Evolutionary conservation across 2,329 filamentous ascomycete species (phyloP).

Genomic region (Lachnellula subtilissima): DNA sequence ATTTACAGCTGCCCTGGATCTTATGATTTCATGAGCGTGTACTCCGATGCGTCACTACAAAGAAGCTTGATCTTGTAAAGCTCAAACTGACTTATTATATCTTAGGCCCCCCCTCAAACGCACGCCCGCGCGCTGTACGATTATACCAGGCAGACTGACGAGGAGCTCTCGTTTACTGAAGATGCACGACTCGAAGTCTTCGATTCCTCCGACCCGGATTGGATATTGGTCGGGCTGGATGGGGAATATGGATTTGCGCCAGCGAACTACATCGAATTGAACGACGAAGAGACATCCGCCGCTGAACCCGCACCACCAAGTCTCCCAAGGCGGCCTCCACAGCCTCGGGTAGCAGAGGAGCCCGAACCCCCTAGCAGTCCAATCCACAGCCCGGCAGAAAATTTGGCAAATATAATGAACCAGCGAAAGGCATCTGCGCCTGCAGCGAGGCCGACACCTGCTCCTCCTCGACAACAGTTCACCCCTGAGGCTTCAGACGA

Average conservation of each 20-base stretch:
- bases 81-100: constrained; percentile 14
- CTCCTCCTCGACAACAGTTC: constrained; percentile 43
- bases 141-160: constrained; percentile 93
- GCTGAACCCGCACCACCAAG: constrained; percentile 30
- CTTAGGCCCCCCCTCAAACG: constrained; percentile 58
- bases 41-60: neutral
- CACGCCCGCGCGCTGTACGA: constrained; percentile 94
- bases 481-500: constrained; percentile 66
- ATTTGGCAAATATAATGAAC: constrained; percentile 52
- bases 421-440: constrained; percentile 26
- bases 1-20: constrained; percentile 1
- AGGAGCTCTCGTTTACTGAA: constrained; percentile 93
- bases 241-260: constrained; percentile 91
- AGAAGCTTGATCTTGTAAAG: neutral
- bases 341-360: constrained; percentile 21
- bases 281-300: constrained; percentile 32
- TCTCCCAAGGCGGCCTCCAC: constrained; percentile 36
- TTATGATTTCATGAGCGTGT: neutral
- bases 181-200: constrained; percentile 79
- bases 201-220: constrained; percentile 88
- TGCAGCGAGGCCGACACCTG: constrained; percentile 42
- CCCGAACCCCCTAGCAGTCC: constrained; percentile 22
- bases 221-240: constrained; percentile 84
- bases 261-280: constrained; percentile 86
- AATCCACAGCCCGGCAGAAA: constrained; percentile 32